Evolutionary conservation across 1,284 basidiomycete species (phyloP).

Genomic region (Tylopilus orsonianus): DNA sequence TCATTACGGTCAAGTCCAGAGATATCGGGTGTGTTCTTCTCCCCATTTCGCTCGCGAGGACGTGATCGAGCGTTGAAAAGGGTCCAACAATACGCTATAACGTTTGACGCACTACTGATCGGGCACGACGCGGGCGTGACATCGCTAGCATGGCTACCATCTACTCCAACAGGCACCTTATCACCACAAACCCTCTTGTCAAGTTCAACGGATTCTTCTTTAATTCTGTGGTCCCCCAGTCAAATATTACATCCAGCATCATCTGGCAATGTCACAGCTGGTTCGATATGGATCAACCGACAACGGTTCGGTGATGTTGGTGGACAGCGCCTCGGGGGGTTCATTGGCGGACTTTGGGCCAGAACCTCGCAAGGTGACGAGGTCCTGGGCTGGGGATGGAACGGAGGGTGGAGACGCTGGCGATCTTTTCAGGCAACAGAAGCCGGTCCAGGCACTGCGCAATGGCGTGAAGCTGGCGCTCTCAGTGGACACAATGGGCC

Average conservation of each 20-base stretch:
- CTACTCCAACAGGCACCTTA: constrained; percentile 14
- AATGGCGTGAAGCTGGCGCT: constrained; percentile 78
- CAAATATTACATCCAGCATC: constrained; percentile 41
- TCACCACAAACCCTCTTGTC: constrained; percentile 67
- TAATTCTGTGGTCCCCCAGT: constrained; percentile 89
- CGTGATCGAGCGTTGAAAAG: constrained; percentile 36
- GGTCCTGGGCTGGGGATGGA: constrained; percentile 87
- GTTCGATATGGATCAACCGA: constrained; percentile 83
- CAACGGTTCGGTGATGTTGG: constrained; percentile 92
- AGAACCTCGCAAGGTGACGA: constrained; percentile 47
- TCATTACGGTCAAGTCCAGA: constrained; percentile 61
- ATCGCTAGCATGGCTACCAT: constrained; percentile 76
- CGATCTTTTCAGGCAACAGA: constrained; percentile 32
- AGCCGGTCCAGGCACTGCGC: constrained; percentile 35
- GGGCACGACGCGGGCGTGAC: constrained; percentile 94
- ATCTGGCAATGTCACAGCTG: constrained; percentile 34
- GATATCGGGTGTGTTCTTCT: constrained; percentile 43
- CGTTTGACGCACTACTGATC: constrained; percentile 87
- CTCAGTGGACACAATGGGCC: constrained; percentile 79
- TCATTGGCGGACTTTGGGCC: constrained; percentile 85
- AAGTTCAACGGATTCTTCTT: constrained; percentile 88
- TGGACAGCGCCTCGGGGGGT: constrained; percentile 84
- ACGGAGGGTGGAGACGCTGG: constrained; percentile 91
- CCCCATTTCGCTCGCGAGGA: background rate
- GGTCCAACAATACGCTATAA: constrained; percentile 66